Conservation (phyloP, 2,329 filamentous ascomycete species). For the Polychaeton citri region DNA sequence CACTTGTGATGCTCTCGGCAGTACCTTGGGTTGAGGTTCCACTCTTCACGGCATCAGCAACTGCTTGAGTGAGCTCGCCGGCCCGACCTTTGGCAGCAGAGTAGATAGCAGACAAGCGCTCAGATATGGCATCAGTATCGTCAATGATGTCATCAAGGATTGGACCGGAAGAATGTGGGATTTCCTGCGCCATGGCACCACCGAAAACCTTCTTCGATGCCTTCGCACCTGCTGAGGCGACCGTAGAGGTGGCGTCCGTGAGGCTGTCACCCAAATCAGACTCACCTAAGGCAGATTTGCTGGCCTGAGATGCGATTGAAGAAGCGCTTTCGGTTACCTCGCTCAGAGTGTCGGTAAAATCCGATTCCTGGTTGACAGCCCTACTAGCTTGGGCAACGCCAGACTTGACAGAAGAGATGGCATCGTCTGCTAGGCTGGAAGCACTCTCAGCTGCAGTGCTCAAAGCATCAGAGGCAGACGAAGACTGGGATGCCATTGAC, state of each 20-base stretch:
- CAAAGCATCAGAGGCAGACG: too few relatives aligned
- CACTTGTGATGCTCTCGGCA: slow-evolving; percentile 37
- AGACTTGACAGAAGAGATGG: too few relatives aligned
- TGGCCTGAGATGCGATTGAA: slow-evolving; percentile 14
- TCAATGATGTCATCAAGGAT: slow-evolving; percentile 34
- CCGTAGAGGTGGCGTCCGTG: background rate
- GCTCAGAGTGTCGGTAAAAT: background rate
- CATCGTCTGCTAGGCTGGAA: too few relatives aligned
- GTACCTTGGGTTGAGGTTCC: slow-evolving; percentile 31
- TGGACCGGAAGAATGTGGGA: slow-evolving; percentile 33
- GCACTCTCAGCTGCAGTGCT: too few relatives aligned
- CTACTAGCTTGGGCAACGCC: slow-evolving; percentile 7
- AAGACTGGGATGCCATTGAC: too few relatives aligned
- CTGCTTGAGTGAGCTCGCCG: slow-evolving; percentile 39
- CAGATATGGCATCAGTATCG: slow-evolving; percentile 32
- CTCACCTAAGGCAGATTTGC: background rate
- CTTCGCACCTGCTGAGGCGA: slow-evolving; percentile 3
- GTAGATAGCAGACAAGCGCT: slow-evolving; percentile 38
- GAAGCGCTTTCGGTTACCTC: slow-evolving; percentile 8
- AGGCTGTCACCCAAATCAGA: background rate
- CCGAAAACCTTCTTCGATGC: slow-evolving; percentile 36
- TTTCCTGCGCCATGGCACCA: slow-evolving; percentile 39
- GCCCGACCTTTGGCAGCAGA: slow-evolving; percentile 40
- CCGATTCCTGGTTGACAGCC: background rate
- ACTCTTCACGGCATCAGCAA: slow-evolving; percentile 40